Evolutionary conservation across 192 early-diverging fungal species (phyloP), one percentile per base, ranked within the genome.

Genomic region (Coemansia interrupta): DNA sequence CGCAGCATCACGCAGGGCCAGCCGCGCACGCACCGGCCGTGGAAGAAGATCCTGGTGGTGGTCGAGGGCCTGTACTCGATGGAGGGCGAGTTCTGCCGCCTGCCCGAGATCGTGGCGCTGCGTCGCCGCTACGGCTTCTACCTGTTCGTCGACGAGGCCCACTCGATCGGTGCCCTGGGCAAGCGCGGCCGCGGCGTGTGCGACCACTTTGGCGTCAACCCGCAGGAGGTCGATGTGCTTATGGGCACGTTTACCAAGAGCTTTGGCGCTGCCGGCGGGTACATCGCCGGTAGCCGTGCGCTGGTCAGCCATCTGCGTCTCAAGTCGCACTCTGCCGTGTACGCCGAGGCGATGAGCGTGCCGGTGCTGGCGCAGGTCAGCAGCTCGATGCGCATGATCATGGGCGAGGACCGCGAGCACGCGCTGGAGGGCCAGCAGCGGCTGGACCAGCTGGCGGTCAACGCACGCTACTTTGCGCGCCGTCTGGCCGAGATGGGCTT

Each of bases 201-300:
- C 80, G 97, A 97, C 82, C 94, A 93, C 73, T 96, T 88, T 78
- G 89, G 88, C 54, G 81, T 97, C 13, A 90, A 95, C 61, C 94
- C 94, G 23, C 80, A 77, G 54, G 83, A 94, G 19, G 86, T 97
- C 22, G 95, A 99, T 66, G 85, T 97, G 51, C 76, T 94, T 20
- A 97, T 99, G 97, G 95, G 94, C 38, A 97, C 95, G 4, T 95
- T 96, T 63, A 97, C 95, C 23, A 97, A 99, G 81, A 92, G 90
- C 47, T 96, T 99, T 85, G 95, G 94, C 63, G 91, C 94, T 29
- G 92, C 95, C 39, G 95, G 95, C 61, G 95, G 95, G 38, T 97
- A 97, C 72, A 91, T 98, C 70, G 88, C 90, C 42, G 90, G 85
- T 8, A 79, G 61, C 54, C 83, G 86, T 67, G 80, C 79, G 18